Percentiles rank a stretch among this genome's conserved stretches.
Evolutionary conservation across 2,329 filamentous ascomycete genomes (phyloP).

Genomic region (Pseudogymnoascus sp.): DNA sequence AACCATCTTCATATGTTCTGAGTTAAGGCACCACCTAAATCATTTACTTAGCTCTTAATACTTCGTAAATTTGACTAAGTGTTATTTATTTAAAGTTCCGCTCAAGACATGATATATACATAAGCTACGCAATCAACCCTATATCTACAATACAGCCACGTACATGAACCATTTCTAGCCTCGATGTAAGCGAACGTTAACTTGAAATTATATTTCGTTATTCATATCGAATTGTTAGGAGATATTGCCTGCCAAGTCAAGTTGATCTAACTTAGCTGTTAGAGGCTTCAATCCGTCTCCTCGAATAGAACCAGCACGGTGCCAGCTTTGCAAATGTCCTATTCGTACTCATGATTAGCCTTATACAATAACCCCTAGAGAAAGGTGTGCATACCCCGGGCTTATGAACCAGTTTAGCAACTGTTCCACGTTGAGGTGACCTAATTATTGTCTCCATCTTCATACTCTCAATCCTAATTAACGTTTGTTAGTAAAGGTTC

Average conservation of each 20-base stretch:
- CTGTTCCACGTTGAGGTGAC: slow-evolving; percentile 62
- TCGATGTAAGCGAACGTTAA: neutral
- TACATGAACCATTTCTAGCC: neutral
- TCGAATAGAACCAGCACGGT: slow-evolving; percentile 69
- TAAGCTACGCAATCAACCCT: neutral
- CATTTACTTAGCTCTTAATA: neutral
- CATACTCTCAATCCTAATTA: slow-evolving; percentile 67
- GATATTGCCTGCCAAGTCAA: neutral
- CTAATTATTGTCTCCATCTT: slow-evolving; percentile 84
- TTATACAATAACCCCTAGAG: slow-evolving; percentile 8
- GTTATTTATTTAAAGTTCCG: neutral
- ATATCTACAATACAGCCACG: neutral
- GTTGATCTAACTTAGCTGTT: neutral
- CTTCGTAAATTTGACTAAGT: neutral
- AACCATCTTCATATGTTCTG: neutral
- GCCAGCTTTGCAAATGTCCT: slow-evolving; percentile 73
- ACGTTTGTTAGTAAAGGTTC: neutral
- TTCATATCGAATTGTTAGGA: neutral
- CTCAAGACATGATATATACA: neutral
- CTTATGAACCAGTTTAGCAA: slow-evolving; percentile 66
- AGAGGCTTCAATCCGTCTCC: slow-evolving; percentile 24
- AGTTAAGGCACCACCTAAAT: neutral
- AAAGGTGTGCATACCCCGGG: slow-evolving; percentile 51
- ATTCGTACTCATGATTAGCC: slow-evolving; percentile 14
- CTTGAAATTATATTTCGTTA: neutral